These are phyloP conservation scores for Lachnellula arida DNA, from an alignment of 2,329 filamentous ascomycete species.

Conservation along the genomic window DNA sequence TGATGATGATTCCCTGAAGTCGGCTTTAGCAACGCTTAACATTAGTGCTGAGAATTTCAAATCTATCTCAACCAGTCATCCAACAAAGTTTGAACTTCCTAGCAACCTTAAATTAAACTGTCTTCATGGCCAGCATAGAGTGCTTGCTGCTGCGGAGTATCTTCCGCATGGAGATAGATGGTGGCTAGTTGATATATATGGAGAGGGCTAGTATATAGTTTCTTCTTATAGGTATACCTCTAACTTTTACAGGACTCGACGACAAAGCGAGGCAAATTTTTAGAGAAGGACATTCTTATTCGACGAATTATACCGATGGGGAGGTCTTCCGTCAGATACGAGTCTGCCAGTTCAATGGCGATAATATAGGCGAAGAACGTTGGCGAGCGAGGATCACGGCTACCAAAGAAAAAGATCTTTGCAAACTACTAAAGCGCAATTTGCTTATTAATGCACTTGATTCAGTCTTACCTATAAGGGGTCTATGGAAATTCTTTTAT, in stretches of 20 bases:
- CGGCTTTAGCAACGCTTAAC: too few relatives aligned
- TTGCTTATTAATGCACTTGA: conserved; percentile 8
- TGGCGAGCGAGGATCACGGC: neutral
- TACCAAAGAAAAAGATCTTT: conserved; percentile 3
- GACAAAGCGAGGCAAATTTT: neutral
- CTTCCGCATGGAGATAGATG: too few relatives aligned
- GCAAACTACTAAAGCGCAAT: conserved; percentile 3
- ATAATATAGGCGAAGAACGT: neutral
- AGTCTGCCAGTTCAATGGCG: neutral
- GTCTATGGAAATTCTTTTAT: conserved; percentile 7
- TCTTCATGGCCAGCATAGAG: too few relatives aligned
- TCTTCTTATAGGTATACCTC: too few relatives aligned
- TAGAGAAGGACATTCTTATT: neutral
- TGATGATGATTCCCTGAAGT: too few relatives aligned
- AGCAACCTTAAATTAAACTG: too few relatives aligned
- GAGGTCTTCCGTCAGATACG: conserved; percentile 1
- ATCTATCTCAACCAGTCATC: too few relatives aligned
- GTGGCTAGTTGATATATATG: too few relatives aligned
- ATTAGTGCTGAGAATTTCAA: too few relatives aligned
- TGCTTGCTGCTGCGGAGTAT: too few relatives aligned
- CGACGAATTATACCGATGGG: neutral
- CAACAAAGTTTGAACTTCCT: too few relatives aligned
- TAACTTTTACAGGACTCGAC: neutral
- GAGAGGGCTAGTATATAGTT: too few relatives aligned
- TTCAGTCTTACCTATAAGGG: conserved; percentile 7